Evolutionary conservation across 192 early-diverging fungal species (phyloP).

Genomic region (Backusella mclennaniae): DNA sequence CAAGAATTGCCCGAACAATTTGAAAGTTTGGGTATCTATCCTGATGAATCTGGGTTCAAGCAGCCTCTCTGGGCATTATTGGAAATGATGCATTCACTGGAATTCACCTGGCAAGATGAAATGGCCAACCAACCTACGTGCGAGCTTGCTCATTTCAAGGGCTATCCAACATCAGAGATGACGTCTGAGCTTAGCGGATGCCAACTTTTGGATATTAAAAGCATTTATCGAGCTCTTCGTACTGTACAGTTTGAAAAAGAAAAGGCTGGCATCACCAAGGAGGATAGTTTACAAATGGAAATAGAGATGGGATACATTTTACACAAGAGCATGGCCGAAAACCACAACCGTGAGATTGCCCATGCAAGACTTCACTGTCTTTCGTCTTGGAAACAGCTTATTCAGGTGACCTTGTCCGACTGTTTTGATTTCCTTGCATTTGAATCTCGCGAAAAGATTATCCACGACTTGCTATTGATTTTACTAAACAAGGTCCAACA

Average conservation of each 20-base stretch:
- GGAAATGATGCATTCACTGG: slow-evolving; percentile 69
- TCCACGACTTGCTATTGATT: slow-evolving; percentile 67
- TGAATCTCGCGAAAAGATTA: slow-evolving; percentile 56
- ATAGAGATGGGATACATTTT: slow-evolving; percentile 59
- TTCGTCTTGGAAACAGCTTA: slow-evolving; percentile 80
- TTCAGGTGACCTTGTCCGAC: slow-evolving; percentile 67
- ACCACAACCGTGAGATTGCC: slow-evolving; percentile 67
- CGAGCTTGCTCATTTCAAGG: slow-evolving; percentile 39
- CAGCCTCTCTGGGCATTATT: slow-evolving; percentile 74
- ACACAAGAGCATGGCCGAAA: slow-evolving; percentile 66
- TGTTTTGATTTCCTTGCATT: slow-evolving; percentile 64
- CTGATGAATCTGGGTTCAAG: slow-evolving; percentile 35
- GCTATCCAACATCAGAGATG: background rate
- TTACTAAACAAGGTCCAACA: slow-evolving; percentile 60
- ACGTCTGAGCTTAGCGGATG: slow-evolving; percentile 51
- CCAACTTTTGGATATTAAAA: slow-evolving; percentile 61
- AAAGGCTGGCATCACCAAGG: background rate
- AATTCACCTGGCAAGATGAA: slow-evolving; percentile 55
- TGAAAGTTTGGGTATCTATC: background rate
- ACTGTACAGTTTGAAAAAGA: background rate
- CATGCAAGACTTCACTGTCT: slow-evolving; percentile 67
- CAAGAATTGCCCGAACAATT: background rate
- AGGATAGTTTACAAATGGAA: slow-evolving; percentile 30
- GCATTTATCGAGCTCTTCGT: background rate
- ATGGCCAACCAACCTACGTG: slow-evolving; percentile 25